Conservation (phyloP, 2,329 filamentous ascomycete species). For the Uncinocarpus reesii region DNA sequence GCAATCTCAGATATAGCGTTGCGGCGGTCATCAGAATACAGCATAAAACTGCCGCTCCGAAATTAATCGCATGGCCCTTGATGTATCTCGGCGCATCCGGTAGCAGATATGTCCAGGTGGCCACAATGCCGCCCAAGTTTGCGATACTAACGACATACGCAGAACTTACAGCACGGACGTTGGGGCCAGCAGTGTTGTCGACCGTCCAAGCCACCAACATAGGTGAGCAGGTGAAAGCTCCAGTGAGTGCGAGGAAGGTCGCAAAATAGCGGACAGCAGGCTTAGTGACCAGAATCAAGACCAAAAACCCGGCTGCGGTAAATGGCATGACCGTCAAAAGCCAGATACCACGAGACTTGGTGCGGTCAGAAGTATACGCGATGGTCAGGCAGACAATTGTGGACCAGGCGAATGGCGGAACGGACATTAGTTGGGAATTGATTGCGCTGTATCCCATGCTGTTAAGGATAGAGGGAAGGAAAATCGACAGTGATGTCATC, state of each 20-base stretch:
- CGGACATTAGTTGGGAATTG: slow-evolving; percentile 8
- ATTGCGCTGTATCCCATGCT: slow-evolving; percentile 10
- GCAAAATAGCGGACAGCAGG: slow-evolving; percentile 29
- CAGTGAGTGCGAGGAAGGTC: slow-evolving; percentile 31
- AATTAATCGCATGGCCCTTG: slow-evolving; percentile 23
- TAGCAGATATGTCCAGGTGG: slow-evolving; percentile 11
- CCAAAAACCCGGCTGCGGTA: slow-evolving; percentile 19
- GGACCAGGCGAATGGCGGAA: slow-evolving; percentile 13
- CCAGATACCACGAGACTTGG: slow-evolving; percentile 9
- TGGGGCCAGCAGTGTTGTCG: slow-evolving; percentile 44
- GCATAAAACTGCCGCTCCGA: slow-evolving; percentile 20
- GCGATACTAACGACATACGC: slow-evolving; percentile 49
- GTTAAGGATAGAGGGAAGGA: slow-evolving; percentile 14
- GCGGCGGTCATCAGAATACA: slow-evolving; percentile 17
- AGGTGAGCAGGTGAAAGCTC: slow-evolving; percentile 29
- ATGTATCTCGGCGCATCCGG: slow-evolving; percentile 8
- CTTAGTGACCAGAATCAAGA: slow-evolving; percentile 27
- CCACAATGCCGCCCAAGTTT: slow-evolving; percentile 27
- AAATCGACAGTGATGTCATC: slow-evolving; percentile 8
- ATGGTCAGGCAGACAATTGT: slow-evolving; percentile 5
- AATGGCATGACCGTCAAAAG: slow-evolving; percentile 9
- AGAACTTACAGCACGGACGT: slow-evolving; percentile 45
- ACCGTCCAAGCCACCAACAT: slow-evolving; percentile 42
- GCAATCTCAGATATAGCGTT: slow-evolving; percentile 6
- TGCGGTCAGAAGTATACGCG: slow-evolving; percentile 11